Base-by-base conservation (phyloP, 345 rosid species). In the Rhizophora apiculata region DNA sequence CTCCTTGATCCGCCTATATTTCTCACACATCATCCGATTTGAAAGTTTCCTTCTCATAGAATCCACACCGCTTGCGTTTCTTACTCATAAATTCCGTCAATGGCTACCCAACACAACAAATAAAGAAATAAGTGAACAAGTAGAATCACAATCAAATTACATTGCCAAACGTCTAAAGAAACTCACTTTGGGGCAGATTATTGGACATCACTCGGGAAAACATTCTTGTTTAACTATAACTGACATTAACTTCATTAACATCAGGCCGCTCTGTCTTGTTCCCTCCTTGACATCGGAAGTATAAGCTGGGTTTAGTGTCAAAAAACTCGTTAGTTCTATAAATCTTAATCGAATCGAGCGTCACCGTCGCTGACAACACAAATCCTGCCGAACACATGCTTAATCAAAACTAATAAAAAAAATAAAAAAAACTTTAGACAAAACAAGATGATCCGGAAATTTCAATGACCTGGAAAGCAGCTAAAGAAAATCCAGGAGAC, bases 41-140 rank as follows among this genome's bases (percentile, higher is more conserved):
- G 37, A 89, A 2, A 2, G 21, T 57, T 68, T 89, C 96, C 72
- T 81, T 18, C 83, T 92, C 97, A 55, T 89, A 96, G 71, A 96
- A 78, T 30, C 98, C 99, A 79, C 99, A 96, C 68, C 96, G 81
- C 85, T 92, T 96, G 90, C 99, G 92, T 75, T 90, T 92, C 52
- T 74, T 81, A 62, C 84, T 82, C 6, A 74, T 36, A 26, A 92
- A 75, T 69, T 78, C 75, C 0, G 90, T 89, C 46, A 96, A 64
- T 48, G 98, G 98, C 98, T 92, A 82, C 55, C 21, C 54, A 39
- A 26, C 5, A 32, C 8, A 73, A 32, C 20, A 9, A 64, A 1
- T 18, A 22, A 24, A n/a, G 2, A 61, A 48, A 63, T 24, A 1
- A 37, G 31, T 30, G 31, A 30, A 30, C 3, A 30, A 30, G 4